Conservation (phyloP, 768 basidiomycete genomes). For the Fistulinella prunicolor region DNA sequence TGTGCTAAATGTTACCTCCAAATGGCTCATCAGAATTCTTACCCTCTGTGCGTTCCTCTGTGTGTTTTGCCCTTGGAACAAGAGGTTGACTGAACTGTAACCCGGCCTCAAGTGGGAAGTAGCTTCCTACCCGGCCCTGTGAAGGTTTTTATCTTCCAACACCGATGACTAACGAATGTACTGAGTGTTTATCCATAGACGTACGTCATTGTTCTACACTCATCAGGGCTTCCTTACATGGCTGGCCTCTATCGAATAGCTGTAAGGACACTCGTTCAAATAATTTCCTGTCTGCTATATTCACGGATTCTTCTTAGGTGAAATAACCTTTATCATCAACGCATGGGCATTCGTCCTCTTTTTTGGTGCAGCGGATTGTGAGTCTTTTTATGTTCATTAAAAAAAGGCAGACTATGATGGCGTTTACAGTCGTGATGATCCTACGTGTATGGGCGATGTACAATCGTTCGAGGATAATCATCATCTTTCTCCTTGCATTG, state of each 20-base stretch:
- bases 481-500: background rate
- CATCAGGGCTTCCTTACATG: too few relatives aligned
- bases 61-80: background rate
- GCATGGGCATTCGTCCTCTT: background rate
- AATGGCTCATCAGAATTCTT: background rate
- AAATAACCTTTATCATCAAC: background rate
- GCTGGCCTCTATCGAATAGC: background rate
- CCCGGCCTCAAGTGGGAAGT: background rate
- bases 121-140: background rate
- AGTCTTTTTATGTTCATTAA: background rate
- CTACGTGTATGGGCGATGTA: constrained; percentile 13
- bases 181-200: too few relatives aligned
- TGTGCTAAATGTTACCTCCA: background rate
- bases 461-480: constrained; percentile 1
- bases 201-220: too few relatives aligned
- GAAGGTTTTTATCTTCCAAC: too few relatives aligned
- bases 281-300: background rate
- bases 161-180: too few relatives aligned
- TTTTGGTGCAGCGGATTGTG: constrained; percentile 4
- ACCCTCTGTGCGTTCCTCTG: background rate
- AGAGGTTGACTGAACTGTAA: background rate
- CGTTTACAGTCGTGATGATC: background rate
- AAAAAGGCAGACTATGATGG: background rate
- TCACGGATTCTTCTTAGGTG: background rate
- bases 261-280: background rate